Percentiles rank a stretch among this genome's conserved stretches.
These are phyloP conservation scores for Iris pallida DNA, from an alignment of 116 monocot genomes.

Conservation along the genomic window DNA sequence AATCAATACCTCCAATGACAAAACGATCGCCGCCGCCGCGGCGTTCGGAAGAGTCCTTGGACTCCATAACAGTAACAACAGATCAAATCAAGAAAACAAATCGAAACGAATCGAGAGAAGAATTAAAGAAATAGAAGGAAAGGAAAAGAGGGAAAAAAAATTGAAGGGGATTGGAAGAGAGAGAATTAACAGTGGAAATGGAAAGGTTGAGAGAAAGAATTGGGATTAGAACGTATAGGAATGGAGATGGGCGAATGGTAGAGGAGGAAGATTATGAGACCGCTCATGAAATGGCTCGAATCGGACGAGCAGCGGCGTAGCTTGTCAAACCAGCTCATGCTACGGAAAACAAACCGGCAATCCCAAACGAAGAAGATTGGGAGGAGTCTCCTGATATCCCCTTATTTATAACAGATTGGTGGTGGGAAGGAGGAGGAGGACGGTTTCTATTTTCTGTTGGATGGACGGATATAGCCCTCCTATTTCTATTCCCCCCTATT, in stretches of 20 bases:
- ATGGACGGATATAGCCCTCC: too few species aligned
- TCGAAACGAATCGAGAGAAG: background rate
- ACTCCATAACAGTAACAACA: conserved; percentile 6
- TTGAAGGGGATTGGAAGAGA: background rate
- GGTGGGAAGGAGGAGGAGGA: too few species aligned
- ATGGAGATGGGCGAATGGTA: conserved; percentile 14
- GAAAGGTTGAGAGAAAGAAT: background rate
- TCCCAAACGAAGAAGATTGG: too few species aligned
- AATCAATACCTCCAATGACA: conserved; percentile 10
- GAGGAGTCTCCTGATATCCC: too few species aligned
- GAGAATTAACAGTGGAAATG: conserved; percentile 11
- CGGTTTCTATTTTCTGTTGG: too few species aligned
- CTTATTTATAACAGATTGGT: too few species aligned
- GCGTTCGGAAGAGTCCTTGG: conserved; percentile 3
- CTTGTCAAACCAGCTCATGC: conserved; percentile 32
- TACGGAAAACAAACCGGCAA: conserved; percentile 1
- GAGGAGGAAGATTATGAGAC: conserved; percentile 22
- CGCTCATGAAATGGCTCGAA: conserved; percentile 25
- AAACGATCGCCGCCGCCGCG: conserved; percentile 11
- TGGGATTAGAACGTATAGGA: conserved; percentile 24
- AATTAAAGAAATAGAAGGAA: background rate
- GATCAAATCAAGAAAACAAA: background rate
- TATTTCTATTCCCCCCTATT: too few species aligned
- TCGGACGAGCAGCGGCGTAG: conserved; percentile 15
- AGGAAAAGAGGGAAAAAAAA: background rate